A percentile compares a stretch with the other conserved stretches of the same genome.
Evolutionary conservation across 2,329 filamentous ascomycete species (phyloP).

Genomic region (Botrytis sinoallii): DNA sequence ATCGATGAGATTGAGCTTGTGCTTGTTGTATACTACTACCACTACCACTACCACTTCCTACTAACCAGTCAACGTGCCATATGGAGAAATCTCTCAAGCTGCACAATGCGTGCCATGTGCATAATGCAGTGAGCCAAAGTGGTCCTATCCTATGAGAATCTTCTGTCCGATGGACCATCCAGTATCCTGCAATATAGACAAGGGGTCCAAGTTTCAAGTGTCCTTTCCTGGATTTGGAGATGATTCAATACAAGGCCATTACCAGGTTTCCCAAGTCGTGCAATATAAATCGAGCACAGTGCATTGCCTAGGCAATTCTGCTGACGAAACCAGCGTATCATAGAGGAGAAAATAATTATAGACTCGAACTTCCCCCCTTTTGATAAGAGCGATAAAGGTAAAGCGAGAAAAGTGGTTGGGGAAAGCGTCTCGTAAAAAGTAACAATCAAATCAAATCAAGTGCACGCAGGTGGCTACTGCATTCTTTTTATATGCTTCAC

Average conservation of each 20-base stretch:
- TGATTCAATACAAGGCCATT: constrained; percentile 12
- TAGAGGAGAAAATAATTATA: neutral
- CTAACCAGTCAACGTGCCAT: neutral
- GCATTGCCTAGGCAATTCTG: neutral
- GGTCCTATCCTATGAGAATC: neutral
- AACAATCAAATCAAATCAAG: neutral
- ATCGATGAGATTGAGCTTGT: neutral
- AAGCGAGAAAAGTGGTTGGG: neutral
- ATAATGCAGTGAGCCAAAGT: neutral
- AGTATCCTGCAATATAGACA: neutral
- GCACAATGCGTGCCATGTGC: neutral
- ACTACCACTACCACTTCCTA: neutral
- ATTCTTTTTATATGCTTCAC: neutral
- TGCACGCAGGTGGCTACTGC: neutral
- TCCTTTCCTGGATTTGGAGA: neutral
- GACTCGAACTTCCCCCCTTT: constrained; percentile 5
- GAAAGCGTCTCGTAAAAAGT: neutral
- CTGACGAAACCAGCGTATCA: constrained; percentile 9
- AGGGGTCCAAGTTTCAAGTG: neutral
- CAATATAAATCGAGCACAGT: neutral
- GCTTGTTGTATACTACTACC: neutral
- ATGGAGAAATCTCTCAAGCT: neutral
- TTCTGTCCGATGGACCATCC: neutral
- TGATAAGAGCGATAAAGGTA: constrained; percentile 4
- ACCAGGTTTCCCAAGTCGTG: constrained; percentile 4